Percentiles rank a stretch among this genome's conserved stretches.
phyloP scores from a whole-genome alignment of 345 rosid species.

The Eucalyptus erythrocorys region DNA sequence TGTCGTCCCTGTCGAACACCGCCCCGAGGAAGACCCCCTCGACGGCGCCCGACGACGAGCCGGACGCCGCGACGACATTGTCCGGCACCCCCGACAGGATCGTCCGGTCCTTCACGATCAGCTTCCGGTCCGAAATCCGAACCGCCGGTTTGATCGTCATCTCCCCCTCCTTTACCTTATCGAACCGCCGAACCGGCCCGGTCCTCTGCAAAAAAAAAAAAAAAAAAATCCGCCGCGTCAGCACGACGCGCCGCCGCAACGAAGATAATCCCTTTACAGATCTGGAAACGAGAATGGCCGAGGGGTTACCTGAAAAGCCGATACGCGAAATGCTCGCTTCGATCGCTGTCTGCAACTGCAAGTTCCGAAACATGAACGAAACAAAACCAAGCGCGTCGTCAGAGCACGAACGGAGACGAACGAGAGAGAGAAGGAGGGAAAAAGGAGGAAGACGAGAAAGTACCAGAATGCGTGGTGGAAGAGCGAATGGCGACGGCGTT shows the following conservation, averaged over 20 bases:
- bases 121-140: slow-evolving; percentile 47
- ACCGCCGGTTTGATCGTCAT: slow-evolving; percentile 86
- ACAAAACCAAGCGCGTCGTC: slow-evolving; percentile 1
- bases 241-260: not conserved
- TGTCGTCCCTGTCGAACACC: slow-evolving; percentile 41
- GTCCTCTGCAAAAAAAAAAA: slow-evolving; percentile 19
- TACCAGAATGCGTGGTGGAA: slow-evolving; percentile 8
- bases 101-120: slow-evolving; percentile 51
- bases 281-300: too few species aligned
- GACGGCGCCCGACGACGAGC: slow-evolving; percentile 45
- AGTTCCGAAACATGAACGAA: slow-evolving; percentile 25
- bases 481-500: not conserved
- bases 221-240: not conserved
- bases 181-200: slow-evolving; percentile 1
- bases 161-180: slow-evolving; percentile 1
- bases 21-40: slow-evolving; percentile 84
- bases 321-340: slow-evolving; percentile 3
- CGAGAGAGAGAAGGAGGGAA: not conserved
- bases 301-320: slow-evolving; percentile 33
- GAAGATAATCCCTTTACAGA: not conserved
- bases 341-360: slow-evolving; percentile 30
- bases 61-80: slow-evolving; percentile 59
- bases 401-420: not conserved
- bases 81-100: slow-evolving; percentile 63
- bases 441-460: not conserved